A percentile compares a stretch with the other conserved stretches of the same genome.
Conservation (phyloP, 148 eudicot species). For the Chenopodium album region DNA sequence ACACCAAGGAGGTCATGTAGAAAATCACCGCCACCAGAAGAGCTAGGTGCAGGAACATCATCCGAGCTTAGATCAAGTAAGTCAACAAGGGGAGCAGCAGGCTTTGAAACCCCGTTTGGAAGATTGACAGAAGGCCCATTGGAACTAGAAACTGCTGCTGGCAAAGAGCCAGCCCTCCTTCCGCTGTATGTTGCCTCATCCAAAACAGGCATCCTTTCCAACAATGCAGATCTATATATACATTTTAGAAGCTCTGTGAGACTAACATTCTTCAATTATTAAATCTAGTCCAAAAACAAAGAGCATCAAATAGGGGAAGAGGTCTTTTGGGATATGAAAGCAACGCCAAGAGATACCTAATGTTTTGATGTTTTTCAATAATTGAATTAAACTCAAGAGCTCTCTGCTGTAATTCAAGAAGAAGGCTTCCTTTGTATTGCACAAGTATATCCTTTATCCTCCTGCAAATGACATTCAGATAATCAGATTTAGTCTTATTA, state of each 20-base stretch:
- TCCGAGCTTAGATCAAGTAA: conserved; percentile 84
- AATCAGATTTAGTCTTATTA: conserved; percentile 1
- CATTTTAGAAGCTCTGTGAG: conserved; percentile 22
- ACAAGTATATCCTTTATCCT: conserved; percentile 65
- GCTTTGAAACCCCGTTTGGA: conserved; percentile 80
- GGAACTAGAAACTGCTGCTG: conserved; percentile 59
- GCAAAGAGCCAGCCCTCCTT: conserved; percentile 74
- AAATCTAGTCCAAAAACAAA: not conserved
- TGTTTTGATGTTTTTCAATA: conserved; percentile 80
- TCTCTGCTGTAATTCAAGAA: conserved; percentile 97
- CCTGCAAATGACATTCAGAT: conserved; percentile 37
- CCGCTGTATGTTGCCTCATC: conserved; percentile 92
- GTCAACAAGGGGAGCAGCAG: conserved; percentile 88
- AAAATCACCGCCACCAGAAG: conserved; percentile 78
- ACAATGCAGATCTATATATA: conserved; percentile 64
- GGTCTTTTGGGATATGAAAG: not conserved
- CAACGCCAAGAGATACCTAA: conserved; percentile 37
- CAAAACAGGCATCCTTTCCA: conserved; percentile 96
- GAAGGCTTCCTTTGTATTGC: conserved; percentile 77
- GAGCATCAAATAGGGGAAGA: not conserved
- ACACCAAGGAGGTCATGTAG: conserved; percentile 95
- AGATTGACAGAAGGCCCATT: conserved; percentile 63
- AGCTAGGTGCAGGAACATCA: conserved; percentile 69
- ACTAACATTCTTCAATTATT: not conserved
- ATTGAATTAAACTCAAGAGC: conserved; percentile 85